A percentile compares a stretch with the other conserved stretches of the same genome.
phyloP scores from a whole-genome alignment of 495 filamentous ascomycete species.

The Cetradonia linearis region DNA sequence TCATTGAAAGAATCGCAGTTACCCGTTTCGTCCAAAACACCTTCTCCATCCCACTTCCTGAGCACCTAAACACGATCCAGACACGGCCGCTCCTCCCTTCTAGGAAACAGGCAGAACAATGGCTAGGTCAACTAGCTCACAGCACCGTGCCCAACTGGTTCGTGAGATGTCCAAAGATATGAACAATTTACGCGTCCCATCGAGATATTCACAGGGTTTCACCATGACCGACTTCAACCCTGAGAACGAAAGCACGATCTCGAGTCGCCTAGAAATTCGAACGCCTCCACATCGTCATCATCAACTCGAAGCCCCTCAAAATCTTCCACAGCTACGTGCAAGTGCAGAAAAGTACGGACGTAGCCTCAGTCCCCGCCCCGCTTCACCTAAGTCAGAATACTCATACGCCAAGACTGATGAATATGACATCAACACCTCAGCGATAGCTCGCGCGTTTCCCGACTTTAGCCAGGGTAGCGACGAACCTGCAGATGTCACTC shows the following conservation, averaged over 20 bases:
- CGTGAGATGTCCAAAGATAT: conserved; percentile 22
- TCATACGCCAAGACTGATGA: not conserved
- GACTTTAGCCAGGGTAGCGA: conserved; percentile 43
- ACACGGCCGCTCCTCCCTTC: conserved; percentile 3
- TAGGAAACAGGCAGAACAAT: conserved; percentile 3
- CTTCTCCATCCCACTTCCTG: not conserved
- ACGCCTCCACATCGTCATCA: not conserved
- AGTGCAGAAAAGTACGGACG: conserved; percentile 27
- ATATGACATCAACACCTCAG: conserved; percentile 43
- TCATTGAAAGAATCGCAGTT: conserved; percentile 3
- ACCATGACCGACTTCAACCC: conserved; percentile 41
- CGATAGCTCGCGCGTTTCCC: conserved; percentile 51
- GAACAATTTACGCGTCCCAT: conserved; percentile 19
- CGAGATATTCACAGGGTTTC: conserved; percentile 11
- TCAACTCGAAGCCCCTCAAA: conserved; percentile 28
- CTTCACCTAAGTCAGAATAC: conserved; percentile 39
- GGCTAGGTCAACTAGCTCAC: conserved; percentile 14
- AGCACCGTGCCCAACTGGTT: conserved; percentile 20
- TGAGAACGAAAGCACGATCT: conserved; percentile 43
- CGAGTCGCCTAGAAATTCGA: conserved; percentile 40
- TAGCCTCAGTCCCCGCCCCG: conserved; percentile 24
- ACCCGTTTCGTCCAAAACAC: not conserved
- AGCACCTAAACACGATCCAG: not conserved
- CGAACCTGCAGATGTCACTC: conserved; percentile 34
- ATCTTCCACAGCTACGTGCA: conserved; percentile 32